A percentile compares a stretch with the other conserved stretches of the same genome.
Conservation (phyloP, 495 filamentous ascomycete genomes). For the Penicillium daleae region DNA sequence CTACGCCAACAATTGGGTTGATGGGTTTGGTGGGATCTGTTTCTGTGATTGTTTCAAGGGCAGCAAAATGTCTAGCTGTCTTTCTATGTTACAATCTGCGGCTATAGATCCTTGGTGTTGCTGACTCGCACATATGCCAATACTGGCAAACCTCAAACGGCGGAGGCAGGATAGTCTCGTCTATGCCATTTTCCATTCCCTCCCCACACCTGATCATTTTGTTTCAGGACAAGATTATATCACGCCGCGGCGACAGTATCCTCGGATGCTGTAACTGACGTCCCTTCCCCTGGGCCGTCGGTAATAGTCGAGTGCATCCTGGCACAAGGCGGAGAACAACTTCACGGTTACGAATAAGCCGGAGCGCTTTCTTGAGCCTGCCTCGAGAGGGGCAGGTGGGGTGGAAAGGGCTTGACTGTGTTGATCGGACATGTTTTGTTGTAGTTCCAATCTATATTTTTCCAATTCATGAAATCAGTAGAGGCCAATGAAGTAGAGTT, state of each 20-base stretch:
- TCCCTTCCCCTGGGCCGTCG: constrained; percentile 49
- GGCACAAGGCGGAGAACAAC: constrained; percentile 59
- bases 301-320: constrained; percentile 54
- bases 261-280: constrained; percentile 59
- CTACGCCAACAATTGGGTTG: neutral
- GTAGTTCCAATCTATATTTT: neutral
- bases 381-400: constrained; percentile 75
- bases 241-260: constrained; percentile 61
- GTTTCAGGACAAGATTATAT: constrained; percentile 9
- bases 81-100: neutral
- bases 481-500: neutral
- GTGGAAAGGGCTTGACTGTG: constrained; percentile 93
- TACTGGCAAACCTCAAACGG: neutral
- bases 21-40: neutral
- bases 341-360: constrained; percentile 87
- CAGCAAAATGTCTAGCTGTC: constrained; percentile 19
- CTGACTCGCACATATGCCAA: neutral
- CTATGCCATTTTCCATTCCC: constrained; percentile 1
- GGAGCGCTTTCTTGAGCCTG: constrained; percentile 83
- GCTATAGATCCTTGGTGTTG: neutral
- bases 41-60: constrained; percentile 2
- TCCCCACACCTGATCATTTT: neutral
- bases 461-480: constrained; percentile 1
- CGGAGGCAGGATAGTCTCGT: neutral
- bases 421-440: constrained; percentile 58